Percentiles rank a stretch among this genome's conserved stretches.
Evolutionary conservation across 2,329 filamentous ascomycete species (phyloP).

Genomic region (Anisogramma anomala): DNA sequence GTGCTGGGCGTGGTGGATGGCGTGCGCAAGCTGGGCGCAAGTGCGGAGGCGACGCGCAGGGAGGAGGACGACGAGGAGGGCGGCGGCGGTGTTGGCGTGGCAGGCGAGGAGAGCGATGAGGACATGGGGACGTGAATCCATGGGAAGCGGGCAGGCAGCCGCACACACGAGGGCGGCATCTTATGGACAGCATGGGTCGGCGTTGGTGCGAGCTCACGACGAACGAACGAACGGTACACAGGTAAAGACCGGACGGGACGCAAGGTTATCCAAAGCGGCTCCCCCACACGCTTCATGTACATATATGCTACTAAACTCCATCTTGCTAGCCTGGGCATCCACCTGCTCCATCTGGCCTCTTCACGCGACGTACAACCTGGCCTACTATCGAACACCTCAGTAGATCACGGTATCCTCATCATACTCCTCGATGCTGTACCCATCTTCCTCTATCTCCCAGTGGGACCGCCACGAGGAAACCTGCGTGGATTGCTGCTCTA

Average conservation of each 20-base stretch:
- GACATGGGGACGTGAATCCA: conserved; percentile 35
- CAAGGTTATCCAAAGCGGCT: background rate
- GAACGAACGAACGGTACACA: conserved; percentile 6
- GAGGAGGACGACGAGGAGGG: conserved; percentile 63
- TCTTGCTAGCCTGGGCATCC: background rate
- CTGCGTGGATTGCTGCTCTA: background rate
- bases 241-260: background rate
- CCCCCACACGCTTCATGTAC: background rate
- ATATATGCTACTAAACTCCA: background rate
- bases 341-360: background rate
- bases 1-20: conserved; percentile 80
- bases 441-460: background rate
- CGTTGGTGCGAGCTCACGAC: conserved; percentile 9
- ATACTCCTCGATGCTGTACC: background rate
- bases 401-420: background rate
- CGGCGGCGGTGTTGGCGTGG: conserved; percentile 46
- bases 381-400: background rate
- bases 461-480: background rate
- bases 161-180: conserved; percentile 1
- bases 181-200: conserved; percentile 10
- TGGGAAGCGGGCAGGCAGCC: background rate
- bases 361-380: background rate
- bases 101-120: conserved; percentile 47
- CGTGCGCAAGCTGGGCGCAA: conserved; percentile 70
- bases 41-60: conserved; percentile 62